Conservation (phyloP, 139 green algal genomes). For the Chlorella sorokiniana region DNA sequence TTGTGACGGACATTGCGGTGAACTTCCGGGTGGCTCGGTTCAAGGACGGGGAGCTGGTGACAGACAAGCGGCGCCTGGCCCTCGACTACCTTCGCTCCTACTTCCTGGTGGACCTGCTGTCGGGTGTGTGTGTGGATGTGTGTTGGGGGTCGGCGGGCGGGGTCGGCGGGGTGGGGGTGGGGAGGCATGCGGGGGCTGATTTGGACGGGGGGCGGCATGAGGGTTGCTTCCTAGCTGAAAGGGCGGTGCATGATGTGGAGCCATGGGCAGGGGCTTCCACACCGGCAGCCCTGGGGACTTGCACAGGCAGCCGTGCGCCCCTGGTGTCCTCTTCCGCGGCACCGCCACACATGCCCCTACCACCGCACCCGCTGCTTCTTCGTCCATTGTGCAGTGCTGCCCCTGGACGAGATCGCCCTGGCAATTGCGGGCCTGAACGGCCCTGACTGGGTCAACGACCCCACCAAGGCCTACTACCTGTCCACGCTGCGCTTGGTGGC, state of each 20-base stretch:
- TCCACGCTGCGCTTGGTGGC: conserved; percentile 23
- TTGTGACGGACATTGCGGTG: conserved; percentile 12
- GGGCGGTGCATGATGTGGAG: no score
- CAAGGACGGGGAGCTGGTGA: conserved; percentile 30
- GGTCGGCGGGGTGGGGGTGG: background rate
- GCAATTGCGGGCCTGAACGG: conserved; percentile 36
- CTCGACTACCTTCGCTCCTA: conserved; percentile 5
- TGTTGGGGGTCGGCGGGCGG: background rate
- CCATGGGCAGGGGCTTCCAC: no score
- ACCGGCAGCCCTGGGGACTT: no score
- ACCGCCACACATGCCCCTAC: no score
- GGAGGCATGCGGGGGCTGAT: no score
- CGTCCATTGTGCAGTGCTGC: background rate
- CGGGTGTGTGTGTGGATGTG: background rate
- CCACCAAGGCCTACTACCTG: conserved; percentile 15
- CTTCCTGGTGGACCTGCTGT: conserved; percentile 27
- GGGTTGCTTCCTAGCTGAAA: no score
- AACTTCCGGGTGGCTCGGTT: conserved; percentile 34
- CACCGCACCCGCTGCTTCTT: background rate
- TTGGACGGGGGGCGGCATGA: no score
- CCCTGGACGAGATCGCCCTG: conserved; percentile 37
- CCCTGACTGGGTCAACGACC: background rate
- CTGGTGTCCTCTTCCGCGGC: no score
- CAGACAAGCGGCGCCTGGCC: conserved; percentile 3
- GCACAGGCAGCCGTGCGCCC: no score